Conservation (phyloP, 2,329 filamentous ascomycete species). For the Paraphoma chrysanthemicola region DNA sequence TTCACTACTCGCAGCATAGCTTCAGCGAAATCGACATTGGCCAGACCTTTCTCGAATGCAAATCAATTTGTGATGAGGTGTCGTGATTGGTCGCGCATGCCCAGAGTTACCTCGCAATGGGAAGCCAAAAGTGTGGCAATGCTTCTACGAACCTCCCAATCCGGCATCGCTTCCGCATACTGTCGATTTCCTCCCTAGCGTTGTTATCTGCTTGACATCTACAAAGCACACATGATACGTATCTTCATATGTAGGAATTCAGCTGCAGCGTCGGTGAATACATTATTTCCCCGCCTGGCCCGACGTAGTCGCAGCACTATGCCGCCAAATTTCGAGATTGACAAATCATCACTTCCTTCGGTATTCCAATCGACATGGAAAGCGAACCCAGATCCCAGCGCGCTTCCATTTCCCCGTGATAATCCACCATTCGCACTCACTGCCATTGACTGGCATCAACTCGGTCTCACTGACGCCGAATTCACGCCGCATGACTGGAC, state of each 20-base stretch:
- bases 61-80: too few species aligned
- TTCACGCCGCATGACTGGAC: conserved; percentile 46
- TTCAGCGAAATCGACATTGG: too few species aligned
- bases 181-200: neutral
- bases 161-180: neutral
- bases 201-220: neutral
- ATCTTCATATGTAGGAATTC: neutral
- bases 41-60: too few species aligned
- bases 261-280: neutral
- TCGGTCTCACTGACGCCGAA: conserved; percentile 37
- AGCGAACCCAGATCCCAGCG: conserved; percentile 38
- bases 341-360: conserved; percentile 35
- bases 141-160: neutral
- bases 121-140: too few species aligned
- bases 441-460: conserved; percentile 42
- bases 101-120: too few species aligned
- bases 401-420: conserved; percentile 43
- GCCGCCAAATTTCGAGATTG: conserved; percentile 16
- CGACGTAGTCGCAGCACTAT: conserved; percentile 3
- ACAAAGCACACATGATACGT: neutral
- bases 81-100: too few species aligned
- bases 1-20: too few species aligned
- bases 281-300: neutral
- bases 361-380: conserved; percentile 40
- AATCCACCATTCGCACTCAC: conserved; percentile 47